Percentiles rank a stretch among this genome's conserved stretches.
Conservation (phyloP, 2,329 filamentous ascomycete genomes). For the Talaromyces sp. region DNA sequence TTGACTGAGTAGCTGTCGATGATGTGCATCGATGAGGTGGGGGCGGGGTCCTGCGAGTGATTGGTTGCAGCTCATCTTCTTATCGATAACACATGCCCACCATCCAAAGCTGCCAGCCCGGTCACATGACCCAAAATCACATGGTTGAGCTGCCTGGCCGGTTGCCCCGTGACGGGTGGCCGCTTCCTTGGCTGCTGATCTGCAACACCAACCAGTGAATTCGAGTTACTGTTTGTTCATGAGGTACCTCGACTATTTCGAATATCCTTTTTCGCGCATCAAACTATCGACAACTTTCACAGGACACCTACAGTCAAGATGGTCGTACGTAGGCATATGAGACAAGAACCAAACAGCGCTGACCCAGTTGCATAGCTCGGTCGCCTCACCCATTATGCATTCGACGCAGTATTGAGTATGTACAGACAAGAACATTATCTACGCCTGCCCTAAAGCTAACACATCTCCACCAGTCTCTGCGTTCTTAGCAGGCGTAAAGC, state of each 20-base stretch:
- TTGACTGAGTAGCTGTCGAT: no score
- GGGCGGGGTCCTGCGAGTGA: not conserved
- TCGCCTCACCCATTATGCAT: constrained; percentile 88
- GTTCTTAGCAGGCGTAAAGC: constrained; percentile 93
- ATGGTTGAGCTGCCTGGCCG: constrained; percentile 1
- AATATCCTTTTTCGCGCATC: not conserved
- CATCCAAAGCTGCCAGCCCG: no score
- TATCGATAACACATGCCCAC: constrained; percentile 2
- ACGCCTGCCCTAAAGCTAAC: not conserved
- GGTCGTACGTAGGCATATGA: constrained; percentile 41
- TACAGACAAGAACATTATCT: not conserved
- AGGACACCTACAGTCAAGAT: constrained; percentile 29
- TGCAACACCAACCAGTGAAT: not conserved
- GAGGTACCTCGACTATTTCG: not conserved
- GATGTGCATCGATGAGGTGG: not conserved
- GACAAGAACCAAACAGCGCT: not conserved
- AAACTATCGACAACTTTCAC: not conserved
- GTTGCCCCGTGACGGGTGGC: constrained; percentile 15
- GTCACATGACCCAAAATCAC: constrained; percentile 7
- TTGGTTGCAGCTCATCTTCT: not conserved
- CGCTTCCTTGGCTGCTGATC: constrained; percentile 2
- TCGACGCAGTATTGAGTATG: constrained; percentile 89
- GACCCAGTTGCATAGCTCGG: constrained; percentile 69
- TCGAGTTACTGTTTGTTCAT: no score
- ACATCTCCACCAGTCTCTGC: constrained; percentile 70